Base-by-base conservation (phyloP, 179 eudicot genomes). In the Drosera spatulata region DNA sequence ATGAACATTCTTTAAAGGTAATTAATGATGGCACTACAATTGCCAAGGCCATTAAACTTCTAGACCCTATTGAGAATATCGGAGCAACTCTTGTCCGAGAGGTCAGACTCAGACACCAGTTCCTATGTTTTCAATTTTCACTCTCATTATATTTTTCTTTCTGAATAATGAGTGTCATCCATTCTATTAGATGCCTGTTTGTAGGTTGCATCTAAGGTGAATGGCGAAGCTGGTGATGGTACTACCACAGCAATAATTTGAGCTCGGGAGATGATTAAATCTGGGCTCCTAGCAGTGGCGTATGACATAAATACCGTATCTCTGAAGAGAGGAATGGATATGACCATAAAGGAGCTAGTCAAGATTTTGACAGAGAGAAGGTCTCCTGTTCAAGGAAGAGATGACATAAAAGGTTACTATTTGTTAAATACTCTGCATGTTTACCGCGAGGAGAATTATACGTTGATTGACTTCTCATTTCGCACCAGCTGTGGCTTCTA, bases 21-120 rank as follows among this genome's bases (percentile, higher is more conserved):
- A 85, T 91, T 55, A 91, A 91, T 72, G 98, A 91, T 59, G 97
- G 97, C 61, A 91, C 85, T 56, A 88, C 95, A 41, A 88, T 91
- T 64, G 98, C 95, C 52, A 71, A 55, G 75, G 87, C 91, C 22
- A 85, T 91, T 71, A 91, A 88, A 73, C 96, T 91, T 68, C 64
- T 82, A 37, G 98, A 91, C 74, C 60, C 96, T 41, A 65, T 86
- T 71, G 95, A 91, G 69, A 88, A 91, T 77, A 81, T 82, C 47
- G 98, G 98, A 67, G 98, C 75, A 37, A 56, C 70, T 73, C 80
- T 91, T 59, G 68, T 91, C 70, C 85, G 82, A 72, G 96, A 91
- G 95, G 98, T 91, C 59, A 67, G 63, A 60, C 40, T 69, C 37
- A 14, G 66, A 58, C 65, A 65, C 66, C 52, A 42, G 10, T 42